Base-by-base conservation (phyloP, 805 yeast species). In the Ogataea ganodermae region DNA sequence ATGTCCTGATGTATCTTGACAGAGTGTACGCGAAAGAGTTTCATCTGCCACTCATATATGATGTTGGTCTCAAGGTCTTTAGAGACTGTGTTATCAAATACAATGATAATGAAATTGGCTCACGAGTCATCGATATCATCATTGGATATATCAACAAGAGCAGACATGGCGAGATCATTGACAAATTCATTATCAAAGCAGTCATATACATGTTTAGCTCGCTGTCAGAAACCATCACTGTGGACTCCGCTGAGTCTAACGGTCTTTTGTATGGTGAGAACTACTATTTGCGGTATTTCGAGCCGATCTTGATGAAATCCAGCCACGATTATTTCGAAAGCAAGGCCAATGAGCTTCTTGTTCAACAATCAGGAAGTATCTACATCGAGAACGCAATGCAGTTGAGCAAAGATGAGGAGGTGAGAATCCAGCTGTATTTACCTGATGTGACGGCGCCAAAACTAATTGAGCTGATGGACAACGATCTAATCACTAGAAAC, bases 1-100 rank as follows among this genome's bases (percentile, higher is more conserved):
- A 91, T 63, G 87, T 90, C 3, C 69, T 89, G 61, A 84, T 90
- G 86, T 90, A 90, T 60, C 66, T 91, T 61, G 96, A 90, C 61
- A 76, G 96, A 36, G 96, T 88, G 0, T 89, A 86, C 56, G 86
- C 90, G 22, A 83, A 80, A 54, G 91, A 85, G 53, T 65, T 67
- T 26, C 83, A 79, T 56, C 68, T 80, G 42, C 80, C 86, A 3
- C 69, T 83, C 48, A 74, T 85, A 2, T 84, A 83, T 59, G 96
- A 90, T 60, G 73, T 83, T 40, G 95, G 96, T 0, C 71, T 89
- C 20, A 76, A 75, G 26, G 63, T 83, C 7, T 90, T 89, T 62
- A 77, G 85, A 49, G 83, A 80, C 31, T 68, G 73, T 21, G 73
- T 89, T 6, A 66, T 90, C 28, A 75, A 77, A 49, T 67, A 70